These are phyloP conservation scores for Pseudovirgaria hyperparasitica DNA, from an alignment of 2,329 filamentous ascomycete genomes.

Conservation along the genomic window DNA sequence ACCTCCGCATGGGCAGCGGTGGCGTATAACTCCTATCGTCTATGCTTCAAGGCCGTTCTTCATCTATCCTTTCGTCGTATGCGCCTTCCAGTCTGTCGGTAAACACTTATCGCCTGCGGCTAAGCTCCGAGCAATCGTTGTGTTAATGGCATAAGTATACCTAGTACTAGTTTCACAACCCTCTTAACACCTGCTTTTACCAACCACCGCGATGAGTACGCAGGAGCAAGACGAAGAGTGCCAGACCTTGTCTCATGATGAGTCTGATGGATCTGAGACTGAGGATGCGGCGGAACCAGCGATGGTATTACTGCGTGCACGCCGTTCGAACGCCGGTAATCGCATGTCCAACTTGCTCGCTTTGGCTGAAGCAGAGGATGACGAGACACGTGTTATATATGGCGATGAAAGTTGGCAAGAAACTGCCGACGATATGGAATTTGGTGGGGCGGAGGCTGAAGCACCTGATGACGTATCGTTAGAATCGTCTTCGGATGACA, in stretches of 20 bases:
- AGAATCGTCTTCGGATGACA: conserved; percentile 69
- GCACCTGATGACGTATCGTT: conserved; percentile 62
- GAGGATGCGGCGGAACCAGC: conserved; percentile 17
- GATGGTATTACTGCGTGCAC: conserved; percentile 24
- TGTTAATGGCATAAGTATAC: too few species aligned
- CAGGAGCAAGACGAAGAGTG: too few species aligned
- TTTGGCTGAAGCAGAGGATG: conserved; percentile 24
- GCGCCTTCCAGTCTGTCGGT: too few species aligned
- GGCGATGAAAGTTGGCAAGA: conserved; percentile 50
- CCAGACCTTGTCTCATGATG: conserved; percentile 16
- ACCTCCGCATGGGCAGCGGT: too few species aligned
- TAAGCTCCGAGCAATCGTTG: too few species aligned
- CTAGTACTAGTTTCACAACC: too few species aligned
- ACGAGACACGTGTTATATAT: conserved; percentile 19
- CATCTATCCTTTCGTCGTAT: too few species aligned
- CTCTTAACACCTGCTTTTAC: too few species aligned
- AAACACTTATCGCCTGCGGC: too few species aligned
- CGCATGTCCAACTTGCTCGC: conserved; percentile 27
- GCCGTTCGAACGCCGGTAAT: conserved; percentile 27
- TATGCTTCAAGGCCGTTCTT: too few species aligned
- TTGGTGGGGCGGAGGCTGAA: conserved; percentile 38
- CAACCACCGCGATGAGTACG: too few species aligned
- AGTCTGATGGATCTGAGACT: conserved; percentile 9
- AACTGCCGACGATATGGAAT: conserved; percentile 44
- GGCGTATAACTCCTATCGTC: too few species aligned